Conservation (phyloP, 805 yeast genomes). For the Hemisphaericaspora nanyangensis region DNA sequence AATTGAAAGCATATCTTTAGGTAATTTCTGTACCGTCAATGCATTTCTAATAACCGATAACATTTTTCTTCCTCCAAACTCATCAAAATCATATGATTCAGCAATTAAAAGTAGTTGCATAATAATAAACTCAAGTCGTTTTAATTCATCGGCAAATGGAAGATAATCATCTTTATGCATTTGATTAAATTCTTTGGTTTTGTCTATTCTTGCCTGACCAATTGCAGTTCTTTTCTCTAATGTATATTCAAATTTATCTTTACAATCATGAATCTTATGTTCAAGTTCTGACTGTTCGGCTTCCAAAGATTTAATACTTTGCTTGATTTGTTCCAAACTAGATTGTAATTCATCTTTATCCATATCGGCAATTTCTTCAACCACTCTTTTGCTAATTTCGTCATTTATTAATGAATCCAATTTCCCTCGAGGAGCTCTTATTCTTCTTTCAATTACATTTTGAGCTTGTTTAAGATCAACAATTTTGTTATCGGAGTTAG, state of each 20-base stretch:
- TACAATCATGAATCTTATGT: conserved; percentile 12
- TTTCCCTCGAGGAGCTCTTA: conserved; percentile 1
- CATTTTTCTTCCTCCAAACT: conserved; percentile 81
- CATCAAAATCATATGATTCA: conserved; percentile 75
- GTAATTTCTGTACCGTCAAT: conserved; percentile 53
- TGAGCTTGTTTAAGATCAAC: conserved; percentile 2
- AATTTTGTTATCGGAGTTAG: not conserved
- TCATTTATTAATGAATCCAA: conserved; percentile 12
- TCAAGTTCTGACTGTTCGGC: conserved; percentile 1
- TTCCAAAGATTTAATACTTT: not conserved
- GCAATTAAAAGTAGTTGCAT: conserved; percentile 69
- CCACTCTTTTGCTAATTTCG: conserved; percentile 15
- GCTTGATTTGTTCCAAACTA: conserved; percentile 2
- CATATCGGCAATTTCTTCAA: conserved; percentile 2
- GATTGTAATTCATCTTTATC: conserved; percentile 8
- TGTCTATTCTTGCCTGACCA: conserved; percentile 9
- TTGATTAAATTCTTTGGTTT: conserved; percentile 10
- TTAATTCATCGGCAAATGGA: conserved; percentile 40
- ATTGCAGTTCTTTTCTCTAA: conserved; percentile 11
- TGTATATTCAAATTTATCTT: conserved; percentile 11
- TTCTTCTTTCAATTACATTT: conserved; percentile 2
- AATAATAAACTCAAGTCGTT: conserved; percentile 67
- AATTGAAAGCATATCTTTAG: conserved; percentile 50
- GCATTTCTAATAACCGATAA: conserved; percentile 45
- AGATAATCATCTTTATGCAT: conserved; percentile 19